Percentiles rank a stretch among this genome's conserved stretches.
Evolutionary conservation across 768 basidiomycete genomes (phyloP).

Genomic region (Kwoniella sp.): DNA sequence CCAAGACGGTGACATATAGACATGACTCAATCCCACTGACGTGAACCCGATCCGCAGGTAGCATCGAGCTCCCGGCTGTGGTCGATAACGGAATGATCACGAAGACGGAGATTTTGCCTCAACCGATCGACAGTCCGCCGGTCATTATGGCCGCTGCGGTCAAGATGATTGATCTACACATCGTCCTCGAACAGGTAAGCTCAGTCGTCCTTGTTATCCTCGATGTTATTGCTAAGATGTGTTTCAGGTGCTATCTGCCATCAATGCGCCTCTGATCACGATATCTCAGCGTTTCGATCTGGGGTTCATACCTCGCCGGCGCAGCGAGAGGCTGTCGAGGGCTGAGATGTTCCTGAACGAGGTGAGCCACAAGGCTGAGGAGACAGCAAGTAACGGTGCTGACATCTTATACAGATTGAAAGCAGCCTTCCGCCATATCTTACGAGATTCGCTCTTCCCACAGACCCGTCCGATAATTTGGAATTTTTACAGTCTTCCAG

Average conservation of each 20-base stretch:
- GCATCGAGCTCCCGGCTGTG: slow-evolving; percentile 14
- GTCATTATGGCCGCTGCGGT: slow-evolving; percentile 18
- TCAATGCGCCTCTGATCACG: slow-evolving; percentile 14
- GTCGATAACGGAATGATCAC: slow-evolving; percentile 19
- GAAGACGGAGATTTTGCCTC: slow-evolving; percentile 16
- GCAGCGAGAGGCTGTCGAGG: slow-evolving; percentile 9
- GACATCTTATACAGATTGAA: slow-evolving; percentile 1
- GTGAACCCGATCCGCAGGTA: not conserved
- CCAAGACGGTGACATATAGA: no score
- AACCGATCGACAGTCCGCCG: slow-evolving; percentile 13
- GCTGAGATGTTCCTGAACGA: slow-evolving; percentile 15
- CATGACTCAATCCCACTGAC: not conserved
- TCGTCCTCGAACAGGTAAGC: slow-evolving; percentile 16
- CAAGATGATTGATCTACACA: slow-evolving; percentile 14
- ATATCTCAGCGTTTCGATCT: slow-evolving; percentile 16
- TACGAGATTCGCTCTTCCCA: not conserved
- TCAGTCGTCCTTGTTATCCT: not conserved
- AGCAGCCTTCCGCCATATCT: slow-evolving; percentile 14
- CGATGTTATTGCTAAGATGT: not conserved
- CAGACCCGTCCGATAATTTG: slow-evolving; percentile 6
- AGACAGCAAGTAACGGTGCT: no score
- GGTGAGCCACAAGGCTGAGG: no score
- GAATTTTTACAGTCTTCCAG: slow-evolving; percentile 13
- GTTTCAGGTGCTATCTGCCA: slow-evolving; percentile 8
- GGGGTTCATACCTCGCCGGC: slow-evolving; percentile 3